Evolutionary conservation across 768 basidiomycete genomes (phyloP).

Genomic region (Erythrobasidium yunnanense): DNA sequence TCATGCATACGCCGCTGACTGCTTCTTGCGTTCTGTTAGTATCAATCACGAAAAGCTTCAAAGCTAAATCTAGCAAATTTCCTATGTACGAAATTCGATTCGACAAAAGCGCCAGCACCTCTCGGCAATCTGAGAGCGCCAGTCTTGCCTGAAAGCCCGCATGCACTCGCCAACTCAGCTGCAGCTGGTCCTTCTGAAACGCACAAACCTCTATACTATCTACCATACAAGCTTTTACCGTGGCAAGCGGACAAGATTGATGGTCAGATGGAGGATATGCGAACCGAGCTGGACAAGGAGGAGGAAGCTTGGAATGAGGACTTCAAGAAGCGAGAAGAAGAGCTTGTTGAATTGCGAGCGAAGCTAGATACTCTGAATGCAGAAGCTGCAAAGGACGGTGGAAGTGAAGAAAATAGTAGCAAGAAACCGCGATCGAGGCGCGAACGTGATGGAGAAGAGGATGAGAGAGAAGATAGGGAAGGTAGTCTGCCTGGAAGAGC

Average conservation of each 20-base stretch:
- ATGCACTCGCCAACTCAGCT: slow-evolving; percentile 26
- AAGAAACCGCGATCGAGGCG: not conserved
- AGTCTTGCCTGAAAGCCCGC: slow-evolving; percentile 29
- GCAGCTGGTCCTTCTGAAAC: not conserved
- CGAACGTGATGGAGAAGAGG: not conserved
- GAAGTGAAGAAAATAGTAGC: not conserved
- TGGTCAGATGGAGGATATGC: slow-evolving; percentile 24
- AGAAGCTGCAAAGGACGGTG: not conserved
- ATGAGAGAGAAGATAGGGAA: not conserved
- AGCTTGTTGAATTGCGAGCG: slow-evolving; percentile 18
- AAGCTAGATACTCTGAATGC: slow-evolving; percentile 19
- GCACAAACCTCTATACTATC: slow-evolving; percentile 35
- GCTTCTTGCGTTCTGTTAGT: slow-evolving; percentile 25
- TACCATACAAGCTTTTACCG: slow-evolving; percentile 33
- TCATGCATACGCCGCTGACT: not conserved
- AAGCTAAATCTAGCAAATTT: slow-evolving; percentile 35
- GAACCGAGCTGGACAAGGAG: slow-evolving; percentile 22
- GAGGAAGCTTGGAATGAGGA: slow-evolving; percentile 21
- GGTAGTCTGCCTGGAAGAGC: not conserved
- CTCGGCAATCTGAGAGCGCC: slow-evolving; percentile 25
- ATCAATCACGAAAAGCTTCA: slow-evolving; percentile 32
- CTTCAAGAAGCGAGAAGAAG: slow-evolving; percentile 11
- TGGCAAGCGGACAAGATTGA: slow-evolving; percentile 36
- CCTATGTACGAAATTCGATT: slow-evolving; percentile 35
- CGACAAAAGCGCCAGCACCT: slow-evolving; percentile 1